Conservation (phyloP, 106 monocot species). For the Xerophyta viscosa region DNA sequence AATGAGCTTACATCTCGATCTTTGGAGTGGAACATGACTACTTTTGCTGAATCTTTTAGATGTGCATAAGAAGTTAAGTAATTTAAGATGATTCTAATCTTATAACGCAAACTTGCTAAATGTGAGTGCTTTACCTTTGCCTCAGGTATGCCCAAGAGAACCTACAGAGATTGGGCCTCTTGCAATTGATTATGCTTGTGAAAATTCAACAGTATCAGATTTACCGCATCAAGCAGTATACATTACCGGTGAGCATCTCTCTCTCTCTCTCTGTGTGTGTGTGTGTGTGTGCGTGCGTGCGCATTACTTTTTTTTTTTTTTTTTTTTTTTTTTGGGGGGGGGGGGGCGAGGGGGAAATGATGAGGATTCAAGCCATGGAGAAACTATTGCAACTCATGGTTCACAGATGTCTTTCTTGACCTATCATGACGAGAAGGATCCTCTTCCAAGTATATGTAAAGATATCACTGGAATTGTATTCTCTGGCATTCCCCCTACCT, state of each 20-base stretch:
- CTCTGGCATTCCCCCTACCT: slow-evolving; percentile 56
- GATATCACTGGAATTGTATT: slow-evolving; percentile 16
- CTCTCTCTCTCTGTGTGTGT: too few species aligned
- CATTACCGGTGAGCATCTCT: slow-evolving; percentile 15
- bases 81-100: too few species aligned
- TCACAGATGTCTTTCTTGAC: slow-evolving; percentile 7
- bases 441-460: slow-evolving; percentile 13
- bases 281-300: too few species aligned
- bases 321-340: too few species aligned
- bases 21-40: too few species aligned
- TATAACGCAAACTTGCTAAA: too few species aligned
- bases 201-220: slow-evolving; percentile 30
- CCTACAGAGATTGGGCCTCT: slow-evolving; percentile 7
- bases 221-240: slow-evolving; percentile 28
- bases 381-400: slow-evolving; percentile 10
- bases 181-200: slow-evolving; percentile 28
- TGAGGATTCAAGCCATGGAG: slow-evolving; percentile 23
- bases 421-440: slow-evolving; percentile 6
- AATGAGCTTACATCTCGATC: too few species aligned
- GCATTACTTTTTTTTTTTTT: too few species aligned
- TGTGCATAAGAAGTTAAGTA: too few species aligned
- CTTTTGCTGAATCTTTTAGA: too few species aligned
- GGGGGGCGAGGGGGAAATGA: slow-evolving; percentile 20
- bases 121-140: neutral
- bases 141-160: slow-evolving; percentile 34